Evolutionary conservation across 1,284 basidiomycete genomes (phyloP).

Genomic region (Melampsora larici-populina): DNA sequence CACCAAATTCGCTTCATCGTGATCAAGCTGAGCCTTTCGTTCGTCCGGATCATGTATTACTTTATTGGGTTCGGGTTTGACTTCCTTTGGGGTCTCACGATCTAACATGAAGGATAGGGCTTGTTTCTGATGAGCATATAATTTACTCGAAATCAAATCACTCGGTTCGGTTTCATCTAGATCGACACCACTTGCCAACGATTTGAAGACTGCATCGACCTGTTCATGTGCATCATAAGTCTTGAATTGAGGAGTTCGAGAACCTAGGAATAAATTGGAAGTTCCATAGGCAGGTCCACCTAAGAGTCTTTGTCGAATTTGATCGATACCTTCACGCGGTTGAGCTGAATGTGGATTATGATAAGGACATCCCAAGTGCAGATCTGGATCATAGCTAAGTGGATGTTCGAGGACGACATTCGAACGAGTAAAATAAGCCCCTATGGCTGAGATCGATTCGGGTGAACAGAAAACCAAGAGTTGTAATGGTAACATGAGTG

Average conservation of each 20-base stretch:
- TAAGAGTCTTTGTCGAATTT: conserved; percentile 41
- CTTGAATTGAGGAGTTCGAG: not conserved
- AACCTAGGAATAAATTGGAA: not conserved
- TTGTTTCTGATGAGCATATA: conserved; percentile 98
- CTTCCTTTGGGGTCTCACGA: conserved; percentile 61
- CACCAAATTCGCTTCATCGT: conserved; percentile 61
- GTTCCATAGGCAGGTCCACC: conserved; percentile 43
- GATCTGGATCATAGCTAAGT: conserved; percentile 59
- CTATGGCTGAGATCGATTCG: conserved; percentile 77
- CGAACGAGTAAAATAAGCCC: conserved; percentile 67
- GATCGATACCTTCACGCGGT: conserved; percentile 62
- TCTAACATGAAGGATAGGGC: conserved; percentile 94
- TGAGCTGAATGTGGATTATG: conserved; percentile 83
- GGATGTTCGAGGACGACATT: conserved; percentile 79
- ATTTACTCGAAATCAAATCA: conserved; percentile 74
- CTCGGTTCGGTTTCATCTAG: conserved; percentile 77
- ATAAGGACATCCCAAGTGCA: conserved; percentile 68
- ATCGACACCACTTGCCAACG: conserved; percentile 78
- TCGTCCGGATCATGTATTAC: not conserved
- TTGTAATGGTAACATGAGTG: conserved; percentile 72
- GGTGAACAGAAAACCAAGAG: conserved; percentile 88
- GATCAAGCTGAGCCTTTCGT: conserved; percentile 1
- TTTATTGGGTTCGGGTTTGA: conserved; percentile 33
- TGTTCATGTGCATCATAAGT: conserved; percentile 69
- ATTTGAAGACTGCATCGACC: conserved; percentile 89